Evolutionary conservation across 2,329 filamentous ascomycete species (phyloP), one percentile per base, ranked within the genome.

Genomic region (Cordyceps fumosorosea): DNA sequence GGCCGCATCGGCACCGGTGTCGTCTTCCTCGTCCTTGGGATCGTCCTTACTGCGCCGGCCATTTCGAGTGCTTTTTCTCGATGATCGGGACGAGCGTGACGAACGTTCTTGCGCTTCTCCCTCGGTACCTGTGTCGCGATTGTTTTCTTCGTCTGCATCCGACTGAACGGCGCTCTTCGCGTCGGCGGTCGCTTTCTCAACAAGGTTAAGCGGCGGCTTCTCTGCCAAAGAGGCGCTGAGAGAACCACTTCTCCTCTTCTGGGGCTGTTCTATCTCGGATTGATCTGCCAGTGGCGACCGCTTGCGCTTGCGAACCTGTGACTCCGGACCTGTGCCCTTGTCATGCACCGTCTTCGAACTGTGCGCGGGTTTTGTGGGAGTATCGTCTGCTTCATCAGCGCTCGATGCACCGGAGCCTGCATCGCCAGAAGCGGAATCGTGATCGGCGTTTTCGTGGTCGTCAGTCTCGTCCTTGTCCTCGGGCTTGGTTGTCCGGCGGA

Each of bases 221-320:
- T 74, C 69, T 47, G 72, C 73, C 22, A 76, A 78, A 26, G 71
- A 67, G 3, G 70, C 71, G 40, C 70, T 73, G 50, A 80, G 73
- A 8, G 82, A 82, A 26, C 77, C 79, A n/a, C 78, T 77, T 63
- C 83, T 80, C 71, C 86, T 86, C 64, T 81, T 77, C 47, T 77
- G 69, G 7, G 81, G 81, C 65, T 81, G 78, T 29, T 80, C 78
- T 1, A 74, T 67, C 59, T 80, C 80, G 32, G 76, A 77, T 14
- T 73, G 73, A 50, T 84, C 80, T 29, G 69, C 70, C 4, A 72
- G 71, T 2, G 76, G 76, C 37, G 80, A 79, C 40, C 81, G 78
- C 72, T 84, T 84, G 56, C 80, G 76, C 70, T 83, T 84, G 65
- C 78, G 69, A 70, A 79, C 70, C 37, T 71, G 70, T 5, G 71